These are phyloP conservation scores for Diplosphaera chodatii DNA, from an alignment of 139 green algal species.

Conservation along the genomic window DNA sequence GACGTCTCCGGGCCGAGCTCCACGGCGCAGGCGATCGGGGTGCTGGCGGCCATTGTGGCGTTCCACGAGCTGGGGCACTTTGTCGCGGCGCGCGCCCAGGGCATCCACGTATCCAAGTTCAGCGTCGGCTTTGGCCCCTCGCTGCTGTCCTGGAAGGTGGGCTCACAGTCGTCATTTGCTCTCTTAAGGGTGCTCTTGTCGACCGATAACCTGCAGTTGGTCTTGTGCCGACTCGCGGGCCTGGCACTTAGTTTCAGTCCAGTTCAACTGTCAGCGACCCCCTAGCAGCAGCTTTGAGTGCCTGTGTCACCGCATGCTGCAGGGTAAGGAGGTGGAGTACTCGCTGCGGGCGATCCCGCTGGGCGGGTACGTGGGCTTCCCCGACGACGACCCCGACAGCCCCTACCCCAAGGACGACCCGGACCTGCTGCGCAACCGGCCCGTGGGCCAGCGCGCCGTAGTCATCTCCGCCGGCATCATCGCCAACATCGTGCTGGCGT, in stretches of 20 bases:
- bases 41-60: constrained; percentile 82
- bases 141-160: constrained; percentile 64
- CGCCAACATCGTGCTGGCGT: constrained; percentile 90
- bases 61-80: constrained; percentile 94
- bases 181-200: too few relatives aligned
- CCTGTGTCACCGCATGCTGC: too few relatives aligned
- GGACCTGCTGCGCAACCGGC: constrained; percentile 90
- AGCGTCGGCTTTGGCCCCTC: constrained; percentile 91
- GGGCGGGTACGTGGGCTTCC: constrained; percentile 96
- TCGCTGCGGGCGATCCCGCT: constrained; percentile 83
- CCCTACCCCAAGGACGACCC: constrained; percentile 70
- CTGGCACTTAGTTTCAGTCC: too few relatives aligned
- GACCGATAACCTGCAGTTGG: too few relatives aligned
- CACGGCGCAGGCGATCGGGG: constrained; percentile 55
- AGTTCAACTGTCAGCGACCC: too few relatives aligned
- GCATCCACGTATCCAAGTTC: constrained; percentile 94
- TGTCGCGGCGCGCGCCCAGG: constrained; percentile 67
- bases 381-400: constrained; percentile 77
- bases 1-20: constrained; percentile 53
- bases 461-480: constrained; percentile 92
- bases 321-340: constrained; percentile 88
- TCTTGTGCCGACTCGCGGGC: too few relatives aligned
- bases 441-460: constrained; percentile 58
- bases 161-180: background rate
- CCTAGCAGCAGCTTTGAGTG: too few relatives aligned